phyloP scores from a whole-genome alignment of 164 flowering plant genomes.

The Sextonia rubra region DNA sequence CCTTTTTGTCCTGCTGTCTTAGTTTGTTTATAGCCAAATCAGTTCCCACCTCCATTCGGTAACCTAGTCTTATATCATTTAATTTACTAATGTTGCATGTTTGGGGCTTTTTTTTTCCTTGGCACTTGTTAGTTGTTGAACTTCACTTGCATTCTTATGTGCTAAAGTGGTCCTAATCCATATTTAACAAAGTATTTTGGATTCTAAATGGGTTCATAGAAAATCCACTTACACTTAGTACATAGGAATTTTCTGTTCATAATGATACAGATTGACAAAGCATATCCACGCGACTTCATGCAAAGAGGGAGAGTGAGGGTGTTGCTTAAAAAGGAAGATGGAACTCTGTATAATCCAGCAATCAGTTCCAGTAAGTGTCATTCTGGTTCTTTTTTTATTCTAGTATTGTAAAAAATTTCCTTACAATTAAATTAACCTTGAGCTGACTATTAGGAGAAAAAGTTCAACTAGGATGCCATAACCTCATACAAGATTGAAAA shows the following conservation, averaged over 20 bases:
- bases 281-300: constrained; percentile 92
- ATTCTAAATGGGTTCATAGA: neutral
- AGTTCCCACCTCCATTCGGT: neutral
- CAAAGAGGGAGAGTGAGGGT: constrained; percentile 92
- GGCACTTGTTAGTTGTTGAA: too few species aligned
- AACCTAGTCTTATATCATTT: neutral
- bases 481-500: too few species aligned
- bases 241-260: neutral
- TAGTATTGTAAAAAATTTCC: too few species aligned
- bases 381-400: neutral
- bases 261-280: constrained; percentile 67
- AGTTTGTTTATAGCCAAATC: neutral
- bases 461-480: too few species aligned
- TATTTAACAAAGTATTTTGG: too few species aligned
- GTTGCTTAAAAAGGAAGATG: constrained; percentile 73
- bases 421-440: too few species aligned
- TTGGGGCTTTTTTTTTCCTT: too few species aligned
- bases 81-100: too few species aligned
- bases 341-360: constrained; percentile 60
- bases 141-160: too few species aligned
- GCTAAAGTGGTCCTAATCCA: neutral
- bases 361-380: constrained; percentile 66
- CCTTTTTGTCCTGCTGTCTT: neutral
- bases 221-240: neutral
- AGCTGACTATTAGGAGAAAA: too few species aligned